phyloP scores from a whole-genome alignment of 2,329 filamentous ascomycete genomes.

The Colletotrichum euphorbiae region DNA sequence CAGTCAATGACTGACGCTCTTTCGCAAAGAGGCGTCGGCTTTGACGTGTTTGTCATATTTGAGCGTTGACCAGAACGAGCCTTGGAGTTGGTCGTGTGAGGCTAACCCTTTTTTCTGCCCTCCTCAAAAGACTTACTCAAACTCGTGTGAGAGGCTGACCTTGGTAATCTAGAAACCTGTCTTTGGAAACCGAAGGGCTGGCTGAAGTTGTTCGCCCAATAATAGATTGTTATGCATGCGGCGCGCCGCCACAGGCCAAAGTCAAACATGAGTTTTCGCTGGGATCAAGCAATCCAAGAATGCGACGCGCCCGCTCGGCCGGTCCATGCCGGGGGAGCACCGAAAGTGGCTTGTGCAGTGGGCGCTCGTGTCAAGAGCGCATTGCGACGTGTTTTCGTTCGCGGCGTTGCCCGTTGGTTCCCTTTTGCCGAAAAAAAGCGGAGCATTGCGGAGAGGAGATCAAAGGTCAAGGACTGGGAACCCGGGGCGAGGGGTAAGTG shows the following conservation, averaged over 20 bases:
- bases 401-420: slow-evolving; percentile 21
- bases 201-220: slow-evolving; percentile 8
- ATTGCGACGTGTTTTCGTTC: slow-evolving; percentile 12
- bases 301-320: slow-evolving; percentile 19
- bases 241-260: neutral
- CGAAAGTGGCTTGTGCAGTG: slow-evolving; percentile 29
- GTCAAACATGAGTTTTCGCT: no score
- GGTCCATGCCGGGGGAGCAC: slow-evolving; percentile 28
- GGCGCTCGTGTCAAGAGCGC: slow-evolving; percentile 17
- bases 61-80: slow-evolving; percentile 6
- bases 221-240: neutral
- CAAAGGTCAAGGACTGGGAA: slow-evolving; percentile 15
- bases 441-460: slow-evolving; percentile 28
- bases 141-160: slow-evolving; percentile 21
- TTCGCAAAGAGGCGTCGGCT: slow-evolving; percentile 18
- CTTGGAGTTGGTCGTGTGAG: slow-evolving; percentile 9
- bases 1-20: slow-evolving; percentile 28
- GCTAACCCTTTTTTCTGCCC: neutral
- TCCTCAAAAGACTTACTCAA: slow-evolving; percentile 14
- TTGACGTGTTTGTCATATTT: slow-evolving; percentile 30
- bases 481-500: slow-evolving; percentile 5
- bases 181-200: slow-evolving; percentile 24
- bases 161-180: slow-evolving; percentile 3
- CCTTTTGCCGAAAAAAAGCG: slow-evolving; percentile 21
- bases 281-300: neutral